Evolutionary conservation across 2,329 filamentous ascomycete species (phyloP).

Genomic region (Fusarium sp.): DNA sequence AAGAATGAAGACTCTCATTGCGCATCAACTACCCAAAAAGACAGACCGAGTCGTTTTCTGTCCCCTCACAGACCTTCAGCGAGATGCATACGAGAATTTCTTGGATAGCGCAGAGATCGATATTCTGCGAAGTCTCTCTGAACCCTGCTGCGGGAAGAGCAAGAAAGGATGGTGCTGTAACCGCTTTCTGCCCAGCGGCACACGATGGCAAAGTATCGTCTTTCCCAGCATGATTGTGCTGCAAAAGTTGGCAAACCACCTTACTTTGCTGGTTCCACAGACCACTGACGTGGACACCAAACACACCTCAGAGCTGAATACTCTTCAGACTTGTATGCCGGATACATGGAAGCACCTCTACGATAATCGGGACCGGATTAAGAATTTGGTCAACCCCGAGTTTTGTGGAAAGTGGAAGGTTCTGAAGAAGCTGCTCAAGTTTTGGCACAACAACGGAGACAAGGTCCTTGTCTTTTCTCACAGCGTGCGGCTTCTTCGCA

Average conservation of each 20-base stretch:
- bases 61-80: conserved; percentile 84
- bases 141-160: conserved; percentile 75
- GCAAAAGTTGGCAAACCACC: conserved; percentile 91
- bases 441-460: conserved; percentile 91
- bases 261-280: conserved; percentile 85
- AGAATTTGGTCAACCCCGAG: conserved; percentile 85
- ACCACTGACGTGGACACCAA: conserved; percentile 74
- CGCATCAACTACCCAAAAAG: conserved; percentile 93
- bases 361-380: conserved; percentile 79
- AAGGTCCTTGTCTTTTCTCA: conserved; percentile 97
- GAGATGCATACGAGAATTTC: conserved; percentile 84
- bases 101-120: conserved; percentile 76
- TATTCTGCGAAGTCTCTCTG: conserved; percentile 74
- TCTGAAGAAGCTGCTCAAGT: conserved; percentile 84
- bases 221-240: conserved; percentile 87
- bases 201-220: conserved; percentile 79
- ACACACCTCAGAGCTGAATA: conserved; percentile 80
- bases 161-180: conserved; percentile 84
- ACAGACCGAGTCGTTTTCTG: conserved; percentile 96
- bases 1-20: conserved; percentile 92
- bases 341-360: conserved; percentile 81
- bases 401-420: conserved; percentile 99
- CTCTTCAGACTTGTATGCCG: conserved; percentile 80
- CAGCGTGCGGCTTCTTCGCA: conserved; percentile 84
- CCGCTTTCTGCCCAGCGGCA: conserved; percentile 68